These are phyloP conservation scores for Penicillium bialowiezense DNA, from an alignment of 495 filamentous ascomycete genomes.

Conservation along the genomic window DNA sequence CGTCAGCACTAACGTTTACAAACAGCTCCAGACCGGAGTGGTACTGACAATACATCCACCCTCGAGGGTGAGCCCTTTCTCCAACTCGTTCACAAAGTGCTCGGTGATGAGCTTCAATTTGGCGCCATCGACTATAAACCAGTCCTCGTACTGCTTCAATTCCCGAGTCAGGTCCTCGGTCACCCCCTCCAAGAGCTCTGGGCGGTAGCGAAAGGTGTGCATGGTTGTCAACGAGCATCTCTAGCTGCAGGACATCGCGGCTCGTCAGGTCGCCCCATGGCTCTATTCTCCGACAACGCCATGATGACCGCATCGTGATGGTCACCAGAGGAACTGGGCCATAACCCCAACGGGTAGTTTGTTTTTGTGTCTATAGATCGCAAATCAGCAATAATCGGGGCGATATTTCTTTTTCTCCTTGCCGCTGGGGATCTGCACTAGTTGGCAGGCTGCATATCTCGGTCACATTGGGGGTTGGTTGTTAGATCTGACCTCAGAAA, in stretches of 20 bases:
- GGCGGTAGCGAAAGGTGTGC: slow-evolving; percentile 13
- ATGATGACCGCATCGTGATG: slow-evolving; percentile 22
- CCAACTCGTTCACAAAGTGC: slow-evolving; percentile 78
- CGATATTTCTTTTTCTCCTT: neutral
- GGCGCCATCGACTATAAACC: slow-evolving; percentile 67
- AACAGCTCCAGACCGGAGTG: too few species aligned
- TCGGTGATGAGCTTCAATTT: slow-evolving; percentile 84
- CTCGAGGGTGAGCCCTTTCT: slow-evolving; percentile 74
- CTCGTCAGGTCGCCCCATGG: too few species aligned
- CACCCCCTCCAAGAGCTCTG: slow-evolving; percentile 65
- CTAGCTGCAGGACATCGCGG: too few species aligned
- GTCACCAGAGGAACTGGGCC: neutral
- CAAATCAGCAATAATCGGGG: neutral
- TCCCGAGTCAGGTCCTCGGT: slow-evolving; percentile 69
- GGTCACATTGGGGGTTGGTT: neutral
- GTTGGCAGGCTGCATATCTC: neutral
- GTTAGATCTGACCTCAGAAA: neutral
- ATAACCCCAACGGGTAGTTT: neutral
- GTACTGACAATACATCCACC: slow-evolving; percentile 80
- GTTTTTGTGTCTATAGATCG: neutral
- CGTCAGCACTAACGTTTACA: neutral
- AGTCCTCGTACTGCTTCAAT: slow-evolving; percentile 71
- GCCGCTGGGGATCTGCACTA: neutral
- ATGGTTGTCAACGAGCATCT: slow-evolving; percentile 5
- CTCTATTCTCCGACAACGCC: slow-evolving; percentile 12